Percentiles rank a stretch among this genome's conserved stretches.
These are phyloP conservation scores for Meyerozyma athensensis DNA, from an alignment of 1,139 yeast species.

Conservation along the genomic window DNA sequence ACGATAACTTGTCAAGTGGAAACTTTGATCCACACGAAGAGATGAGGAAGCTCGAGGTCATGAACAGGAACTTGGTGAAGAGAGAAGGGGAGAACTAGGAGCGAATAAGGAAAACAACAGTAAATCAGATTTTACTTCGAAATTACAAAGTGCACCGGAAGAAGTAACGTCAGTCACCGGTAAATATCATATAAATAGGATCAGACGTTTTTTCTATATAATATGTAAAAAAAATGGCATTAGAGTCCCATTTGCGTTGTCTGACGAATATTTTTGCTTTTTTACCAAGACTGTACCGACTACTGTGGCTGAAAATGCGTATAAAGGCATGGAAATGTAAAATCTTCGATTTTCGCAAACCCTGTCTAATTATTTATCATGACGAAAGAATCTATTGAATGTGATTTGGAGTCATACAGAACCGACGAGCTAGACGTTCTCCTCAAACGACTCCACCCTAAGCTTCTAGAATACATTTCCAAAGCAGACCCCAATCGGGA, in stretches of 20 bases:
- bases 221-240: too few species aligned
- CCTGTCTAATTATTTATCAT: not conserved
- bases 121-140: not conserved
- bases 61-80: constrained; percentile 44
- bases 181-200: too few species aligned
- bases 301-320: constrained; percentile 2
- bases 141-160: constrained; percentile 1
- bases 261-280: too few species aligned
- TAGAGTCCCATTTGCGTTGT: too few species aligned
- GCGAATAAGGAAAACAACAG: not conserved
- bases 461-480: constrained; percentile 31
- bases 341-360: not conserved
- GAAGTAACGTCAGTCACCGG: too few species aligned
- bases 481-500: constrained; percentile 29
- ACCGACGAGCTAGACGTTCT: constrained; percentile 36
- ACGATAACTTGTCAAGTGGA: constrained; percentile 72
- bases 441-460: constrained; percentile 31
- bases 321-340: not conserved
- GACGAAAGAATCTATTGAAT: constrained; percentile 6
- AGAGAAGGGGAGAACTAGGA: constrained; percentile 14
- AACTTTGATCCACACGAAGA: constrained; percentile 80
- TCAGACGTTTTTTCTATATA: too few species aligned
- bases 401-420: constrained; percentile 30
- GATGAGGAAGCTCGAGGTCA: constrained; percentile 57
- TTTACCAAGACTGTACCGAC: too few species aligned